phyloP scores from a whole-genome alignment of 129 eudicot species.

The Lonicera japonica region DNA sequence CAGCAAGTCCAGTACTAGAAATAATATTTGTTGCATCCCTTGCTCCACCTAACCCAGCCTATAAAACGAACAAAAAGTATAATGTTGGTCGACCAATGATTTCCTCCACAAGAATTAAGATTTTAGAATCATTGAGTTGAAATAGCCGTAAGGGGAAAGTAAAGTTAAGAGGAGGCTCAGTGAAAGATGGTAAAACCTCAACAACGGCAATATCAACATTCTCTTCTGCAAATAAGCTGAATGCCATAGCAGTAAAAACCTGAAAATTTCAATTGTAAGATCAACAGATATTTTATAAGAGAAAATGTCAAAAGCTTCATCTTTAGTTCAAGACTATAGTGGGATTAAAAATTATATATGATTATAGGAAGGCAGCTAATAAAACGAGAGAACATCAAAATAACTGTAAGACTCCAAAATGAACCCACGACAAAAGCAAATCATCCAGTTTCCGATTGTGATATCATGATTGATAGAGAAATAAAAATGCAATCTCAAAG shows the following conservation, averaged over 20 bases:
- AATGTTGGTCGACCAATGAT: not conserved
- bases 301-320: not conserved
- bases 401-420: not conserved
- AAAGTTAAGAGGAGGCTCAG: not conserved
- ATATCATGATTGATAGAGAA: too few species aligned
- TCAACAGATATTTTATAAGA: not conserved
- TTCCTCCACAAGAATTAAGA: not conserved
- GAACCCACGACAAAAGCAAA: too few species aligned
- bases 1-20: conserved; percentile 62
- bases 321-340: not conserved
- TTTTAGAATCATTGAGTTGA: not conserved
- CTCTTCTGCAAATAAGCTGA: conserved; percentile 73
- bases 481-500: too few species aligned
- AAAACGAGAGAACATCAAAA: not conserved
- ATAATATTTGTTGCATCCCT: conserved; percentile 94
- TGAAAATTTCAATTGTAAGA: conserved; percentile 14
- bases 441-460: too few species aligned
- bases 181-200: conserved; percentile 46
- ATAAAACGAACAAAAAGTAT: not conserved
- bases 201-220: conserved; percentile 75
- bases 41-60: conserved; percentile 99
- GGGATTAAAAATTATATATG: too few species aligned
- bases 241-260: conserved; percentile 89
- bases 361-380: too few species aligned
- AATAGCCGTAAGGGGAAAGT: not conserved